Evolutionary conservation across 495 filamentous ascomycete genomes (phyloP).

Genomic region (Immersiella caudata): DNA sequence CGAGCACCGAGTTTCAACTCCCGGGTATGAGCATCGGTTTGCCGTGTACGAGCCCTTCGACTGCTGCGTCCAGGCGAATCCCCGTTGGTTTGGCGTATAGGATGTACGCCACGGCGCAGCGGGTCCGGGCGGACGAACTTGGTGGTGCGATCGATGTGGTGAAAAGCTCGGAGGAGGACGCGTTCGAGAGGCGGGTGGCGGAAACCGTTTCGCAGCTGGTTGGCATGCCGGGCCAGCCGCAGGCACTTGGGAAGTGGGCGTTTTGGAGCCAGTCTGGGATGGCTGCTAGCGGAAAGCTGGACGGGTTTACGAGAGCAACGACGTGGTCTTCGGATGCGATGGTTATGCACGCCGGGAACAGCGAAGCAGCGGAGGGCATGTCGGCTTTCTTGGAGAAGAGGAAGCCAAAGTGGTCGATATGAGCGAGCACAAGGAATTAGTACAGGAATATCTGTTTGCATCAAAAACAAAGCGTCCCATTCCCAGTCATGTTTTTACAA

Average conservation of each 20-base stretch:
- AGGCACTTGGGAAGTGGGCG: slow-evolving; percentile 37
- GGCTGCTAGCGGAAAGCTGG: slow-evolving; percentile 18
- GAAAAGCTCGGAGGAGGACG: neutral
- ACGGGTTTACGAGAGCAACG: slow-evolving; percentile 27
- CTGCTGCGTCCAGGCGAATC: slow-evolving; percentile 26
- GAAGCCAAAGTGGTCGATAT: slow-evolving; percentile 19
- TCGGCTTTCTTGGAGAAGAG: slow-evolving; percentile 31
- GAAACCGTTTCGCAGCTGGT: slow-evolving; percentile 24
- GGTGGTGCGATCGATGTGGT: slow-evolving; percentile 24
- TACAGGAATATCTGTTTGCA: too few relatives aligned
- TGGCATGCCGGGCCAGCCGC: slow-evolving; percentile 29
- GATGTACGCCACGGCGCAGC: slow-evolving; percentile 30
- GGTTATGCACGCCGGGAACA: slow-evolving; percentile 28
- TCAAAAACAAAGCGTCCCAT: neutral
- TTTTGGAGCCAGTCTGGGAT: slow-evolving; percentile 33
- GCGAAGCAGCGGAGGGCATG: slow-evolving; percentile 35
- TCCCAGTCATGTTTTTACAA: neutral
- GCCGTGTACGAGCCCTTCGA: slow-evolving; percentile 33
- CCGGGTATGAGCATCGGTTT: slow-evolving; percentile 33
- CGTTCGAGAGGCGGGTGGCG: slow-evolving; percentile 22
- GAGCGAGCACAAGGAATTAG: neutral
- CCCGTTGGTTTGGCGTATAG: slow-evolving; percentile 21
- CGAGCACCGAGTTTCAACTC: slow-evolving; percentile 21
- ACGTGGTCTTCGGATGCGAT: slow-evolving; percentile 31
- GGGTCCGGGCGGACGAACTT: slow-evolving; percentile 21